Evolutionary conservation across 2,329 filamentous ascomycete genomes (phyloP), one percentile per base, ranked within the genome.

Genomic region (Arthrobotrys pseudoclavata): DNA sequence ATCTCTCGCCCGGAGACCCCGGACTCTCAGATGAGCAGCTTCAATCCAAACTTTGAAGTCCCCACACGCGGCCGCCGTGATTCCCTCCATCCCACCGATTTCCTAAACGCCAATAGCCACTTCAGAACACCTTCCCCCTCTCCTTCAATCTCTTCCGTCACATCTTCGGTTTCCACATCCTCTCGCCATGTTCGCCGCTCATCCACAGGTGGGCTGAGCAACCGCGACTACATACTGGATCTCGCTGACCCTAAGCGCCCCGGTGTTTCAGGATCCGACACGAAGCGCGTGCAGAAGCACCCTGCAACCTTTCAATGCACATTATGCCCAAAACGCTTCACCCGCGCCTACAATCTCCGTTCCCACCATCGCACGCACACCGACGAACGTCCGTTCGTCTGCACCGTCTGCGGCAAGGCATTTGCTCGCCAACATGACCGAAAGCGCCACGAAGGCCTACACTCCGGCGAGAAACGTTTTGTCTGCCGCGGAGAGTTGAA

Each of bases 391-490:
- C 96, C 96, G 0, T 99, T 98, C 82, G 95, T 98, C 1, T 99
- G 96, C 83, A 97, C 93, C 0, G 93, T 98, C 7, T 99, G 96
- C 81, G 93, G 93, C 64, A 99, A 99, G 84, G 96, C 96, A 0
- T 99, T 99, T 85, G 96, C 96, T 4, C 91, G 96, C 26, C 96
- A 99, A 83, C 96, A 99, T 83, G 96, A 99, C 83, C 91, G 96
- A 53, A 99, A 99, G 85, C 91, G 96, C 45, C 96, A 99, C 84
- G 96, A 99, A 85, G 94, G 95, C 45, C 86, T 99, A 48, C 96
- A 99, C 82, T 96, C 93, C 0, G 96, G 96, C 48, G 96, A 99
- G 85, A 99, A 98, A 89, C 98, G 97, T 83, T 99, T 98, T 83
- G 92, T 98, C 6, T 99, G 96, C 85, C 94, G 93, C 80, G 96